These are phyloP conservation scores for Miscanthus lutarioriparius DNA, from an alignment of 176 grass and related monocot genomes.

Conservation along the genomic window DNA sequence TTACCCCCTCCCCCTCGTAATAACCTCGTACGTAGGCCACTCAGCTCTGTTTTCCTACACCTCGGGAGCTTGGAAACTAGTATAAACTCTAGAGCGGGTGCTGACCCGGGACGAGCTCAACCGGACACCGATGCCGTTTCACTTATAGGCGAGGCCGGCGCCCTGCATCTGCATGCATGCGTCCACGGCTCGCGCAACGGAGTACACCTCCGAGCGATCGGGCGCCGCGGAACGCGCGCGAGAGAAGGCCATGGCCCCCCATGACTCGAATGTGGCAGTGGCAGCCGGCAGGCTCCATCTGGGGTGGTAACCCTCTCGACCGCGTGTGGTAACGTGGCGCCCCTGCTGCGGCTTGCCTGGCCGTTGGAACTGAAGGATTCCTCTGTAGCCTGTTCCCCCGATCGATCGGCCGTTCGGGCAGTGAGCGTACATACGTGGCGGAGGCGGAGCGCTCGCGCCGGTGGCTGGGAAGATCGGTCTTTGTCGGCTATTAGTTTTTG, in stretches of 20 bases:
- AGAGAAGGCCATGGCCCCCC: background rate
- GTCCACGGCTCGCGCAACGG: background rate
- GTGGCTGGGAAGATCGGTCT: background rate
- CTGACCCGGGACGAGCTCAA: background rate
- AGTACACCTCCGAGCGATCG: slow-evolving; percentile 8
- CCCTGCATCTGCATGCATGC: background rate
- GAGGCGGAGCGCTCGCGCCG: background rate
- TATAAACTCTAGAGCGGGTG: background rate
- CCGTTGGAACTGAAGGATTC: slow-evolving; percentile 10
- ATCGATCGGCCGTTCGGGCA: background rate
- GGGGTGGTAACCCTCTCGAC: background rate
- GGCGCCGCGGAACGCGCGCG: slow-evolving; percentile 25
- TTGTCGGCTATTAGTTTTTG: slow-evolving; percentile 23
- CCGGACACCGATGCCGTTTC: background rate
- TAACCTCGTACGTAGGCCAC: background rate
- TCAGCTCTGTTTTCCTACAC: background rate
- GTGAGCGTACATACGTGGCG: slow-evolving; percentile 30
- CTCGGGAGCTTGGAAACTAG: background rate
- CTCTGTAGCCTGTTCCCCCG: background rate
- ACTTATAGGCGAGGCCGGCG: slow-evolving; percentile 23
- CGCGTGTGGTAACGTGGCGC: background rate
- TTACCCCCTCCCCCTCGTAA: background rate
- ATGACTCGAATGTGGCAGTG: background rate
- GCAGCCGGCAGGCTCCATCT: background rate
- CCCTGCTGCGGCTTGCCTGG: background rate